A percentile compares a stretch with the other conserved stretches of the same genome.
Conservation (phyloP, 805 yeast species). For the Metschnikowia reukaufii region DNA sequence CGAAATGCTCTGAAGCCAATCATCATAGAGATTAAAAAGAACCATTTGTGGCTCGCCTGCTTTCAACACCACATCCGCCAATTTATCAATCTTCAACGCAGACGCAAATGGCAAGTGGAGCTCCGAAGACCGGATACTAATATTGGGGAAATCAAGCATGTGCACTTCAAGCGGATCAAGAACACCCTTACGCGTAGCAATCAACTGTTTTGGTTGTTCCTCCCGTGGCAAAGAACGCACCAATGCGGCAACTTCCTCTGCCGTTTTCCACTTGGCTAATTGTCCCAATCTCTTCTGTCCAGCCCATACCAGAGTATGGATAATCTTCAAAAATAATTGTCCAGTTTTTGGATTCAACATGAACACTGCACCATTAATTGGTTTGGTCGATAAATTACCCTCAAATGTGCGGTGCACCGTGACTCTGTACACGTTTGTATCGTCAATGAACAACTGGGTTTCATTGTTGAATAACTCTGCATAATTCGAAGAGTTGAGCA, state of each 20-base stretch:
- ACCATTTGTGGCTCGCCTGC: conserved; percentile 95
- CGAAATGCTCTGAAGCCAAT: conserved; percentile 79
- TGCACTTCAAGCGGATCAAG: conserved; percentile 95
- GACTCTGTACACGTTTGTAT: conserved; percentile 90
- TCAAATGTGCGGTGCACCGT: conserved; percentile 88
- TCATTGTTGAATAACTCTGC: conserved; percentile 86
- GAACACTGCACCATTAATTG: conserved; percentile 90
- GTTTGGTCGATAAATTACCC: conserved; percentile 89
- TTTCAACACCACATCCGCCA: conserved; percentile 72
- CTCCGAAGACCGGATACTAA: conserved; percentile 86
- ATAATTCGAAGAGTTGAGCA: conserved; percentile 83
- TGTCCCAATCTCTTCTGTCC: conserved; percentile 95
- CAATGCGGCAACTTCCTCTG: conserved; percentile 93
- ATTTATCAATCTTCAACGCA: conserved; percentile 75
- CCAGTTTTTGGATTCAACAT: conserved; percentile 90
- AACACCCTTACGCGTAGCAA: conserved; percentile 88
- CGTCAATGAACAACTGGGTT: conserved; percentile 85
- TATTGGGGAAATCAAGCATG: conserved; percentile 94
- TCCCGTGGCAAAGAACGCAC: conserved; percentile 86
- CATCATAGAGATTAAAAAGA: conserved; percentile 86
- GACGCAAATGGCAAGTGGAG: conserved; percentile 86
- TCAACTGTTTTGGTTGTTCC: conserved; percentile 91
- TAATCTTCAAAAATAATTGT: conserved; percentile 81
- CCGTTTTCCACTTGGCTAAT: conserved; percentile 96
- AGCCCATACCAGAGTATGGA: conserved; percentile 94